Conservation (phyloP, 352 stramenopile species). For the Discostella stelligera region DNA sequence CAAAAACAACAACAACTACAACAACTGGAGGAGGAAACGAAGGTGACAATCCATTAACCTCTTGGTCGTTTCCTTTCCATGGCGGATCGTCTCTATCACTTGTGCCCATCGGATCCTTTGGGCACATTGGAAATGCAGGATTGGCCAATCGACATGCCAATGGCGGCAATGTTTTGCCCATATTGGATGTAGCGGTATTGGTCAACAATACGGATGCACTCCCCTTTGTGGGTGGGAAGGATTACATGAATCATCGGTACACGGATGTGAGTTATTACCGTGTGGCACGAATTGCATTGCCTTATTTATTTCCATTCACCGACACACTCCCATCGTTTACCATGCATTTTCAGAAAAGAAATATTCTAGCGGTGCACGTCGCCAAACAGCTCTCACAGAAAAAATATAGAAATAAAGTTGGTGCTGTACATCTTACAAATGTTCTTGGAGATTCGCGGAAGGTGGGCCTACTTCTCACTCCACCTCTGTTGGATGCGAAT, state of each 20-base stretch:
- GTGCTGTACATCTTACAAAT: slow-evolving; percentile 47
- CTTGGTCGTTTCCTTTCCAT: slow-evolving; percentile 31
- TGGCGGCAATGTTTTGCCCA: slow-evolving; percentile 64
- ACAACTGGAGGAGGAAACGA: not conserved
- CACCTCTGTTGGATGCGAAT: slow-evolving; percentile 19
- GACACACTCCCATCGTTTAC: not conserved
- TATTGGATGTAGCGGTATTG: slow-evolving; percentile 63
- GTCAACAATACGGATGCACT: slow-evolving; percentile 16
- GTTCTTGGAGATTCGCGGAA: slow-evolving; percentile 51
- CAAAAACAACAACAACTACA: too few species aligned
- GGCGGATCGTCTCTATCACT: slow-evolving; percentile 14
- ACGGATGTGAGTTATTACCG: slow-evolving; percentile 67
- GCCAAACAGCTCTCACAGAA: slow-evolving; percentile 58
- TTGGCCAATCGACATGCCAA: slow-evolving; percentile 67
- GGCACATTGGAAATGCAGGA: slow-evolving; percentile 48
- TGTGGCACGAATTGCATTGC: not conserved
- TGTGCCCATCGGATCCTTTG: slow-evolving; percentile 31
- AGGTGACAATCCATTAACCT: slow-evolving; percentile 4
- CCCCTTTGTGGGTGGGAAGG: slow-evolving; percentile 57
- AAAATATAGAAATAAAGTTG: slow-evolving; percentile 48
- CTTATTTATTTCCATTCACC: not conserved
- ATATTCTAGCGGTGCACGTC: slow-evolving; percentile 60
- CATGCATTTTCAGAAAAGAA: slow-evolving; percentile 64
- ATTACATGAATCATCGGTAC: slow-evolving; percentile 75
- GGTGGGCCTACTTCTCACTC: slow-evolving; percentile 61